Evolutionary conservation across 352 stramenopile genomes (phyloP), one percentile per base, ranked within the genome.

Genomic region (Thalassiosira exigua): DNA sequence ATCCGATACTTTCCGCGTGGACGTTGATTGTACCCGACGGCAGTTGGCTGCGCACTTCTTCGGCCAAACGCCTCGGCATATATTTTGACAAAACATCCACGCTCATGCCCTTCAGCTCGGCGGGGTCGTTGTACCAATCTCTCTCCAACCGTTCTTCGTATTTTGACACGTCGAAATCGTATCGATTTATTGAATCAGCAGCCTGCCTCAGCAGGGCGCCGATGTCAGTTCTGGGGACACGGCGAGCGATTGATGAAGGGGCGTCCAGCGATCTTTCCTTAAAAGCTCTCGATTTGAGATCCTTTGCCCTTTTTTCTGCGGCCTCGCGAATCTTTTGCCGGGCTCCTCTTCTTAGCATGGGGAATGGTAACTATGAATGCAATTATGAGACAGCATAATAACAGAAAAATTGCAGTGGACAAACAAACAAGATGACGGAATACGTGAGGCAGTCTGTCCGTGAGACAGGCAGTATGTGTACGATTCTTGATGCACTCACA

Each of bases 301-400:
- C 60, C 46, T 58, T 58, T 22, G 60, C 39, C 33, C 60, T 69
- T 19, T 59, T 11, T 3, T 44, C 11, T 27, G 60, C 39, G n/a
- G 7, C 26, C 21, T 65, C 56, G 3, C 56, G 56, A n/a, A 58
- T 69, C 46, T 0, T 57, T 29, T 69, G 41, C 48, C 41, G 17
- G 3, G 41, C n/a, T 44, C 46, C 33, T 59, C 33, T 22, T 3
- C 3, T 4, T 1, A 65, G 56, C 60, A 69, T 61, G 11, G 60
- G 60, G 22, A 48, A 69, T 30, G 60, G 60, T 0, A 67, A 30
- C 41, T 59, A 5, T 33, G 36, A 7, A 14, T 44, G 36, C 7
- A 44, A 14, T 7, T 44, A 7, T 14, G 36, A 7, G 14, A 41
- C 7, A 26, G 12, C 7, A 39, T 26, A 39, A n/a, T 14, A 59